These are phyloP conservation scores for Stenogyne calaminthoides DNA, from an alignment of 305 asterid genomes.

Conservation along the genomic window DNA sequence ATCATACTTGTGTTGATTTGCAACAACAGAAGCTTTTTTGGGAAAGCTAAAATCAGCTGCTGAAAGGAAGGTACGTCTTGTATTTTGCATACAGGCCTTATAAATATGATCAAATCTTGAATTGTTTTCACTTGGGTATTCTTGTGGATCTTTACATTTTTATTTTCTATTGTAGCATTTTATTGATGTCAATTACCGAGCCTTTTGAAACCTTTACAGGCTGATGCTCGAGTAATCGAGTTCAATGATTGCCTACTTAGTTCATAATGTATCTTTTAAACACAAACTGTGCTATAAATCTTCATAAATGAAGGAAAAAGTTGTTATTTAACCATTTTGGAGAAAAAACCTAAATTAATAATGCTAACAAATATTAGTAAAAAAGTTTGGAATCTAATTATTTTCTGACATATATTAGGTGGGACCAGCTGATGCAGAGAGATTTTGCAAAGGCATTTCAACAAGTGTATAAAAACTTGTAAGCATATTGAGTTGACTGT, in stretches of 20 bases:
- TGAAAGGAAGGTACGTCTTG: constrained; percentile 67
- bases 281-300: neutral
- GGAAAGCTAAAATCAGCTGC: constrained; percentile 68
- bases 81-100: constrained; percentile 21
- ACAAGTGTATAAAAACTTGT: constrained; percentile 74
- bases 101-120: constrained; percentile 2
- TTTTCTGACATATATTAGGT: constrained; percentile 45
- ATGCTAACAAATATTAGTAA: neutral
- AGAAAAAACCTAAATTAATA: neutral
- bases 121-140: neutral
- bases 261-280: constrained; percentile 1
- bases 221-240: neutral
- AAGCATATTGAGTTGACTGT: constrained; percentile 36
- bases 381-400: neutral
- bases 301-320: neutral
- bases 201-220: neutral
- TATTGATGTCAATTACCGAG: neutral
- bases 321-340: neutral
- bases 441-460: constrained; percentile 74
- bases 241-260: neutral
- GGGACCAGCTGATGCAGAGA: constrained; percentile 80
- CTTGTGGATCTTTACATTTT: neutral
- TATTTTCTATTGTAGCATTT: no score
- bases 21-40: constrained; percentile 76
- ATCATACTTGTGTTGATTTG: constrained; percentile 32